Percentiles rank a stretch among this genome's conserved stretches.
phyloP scores from a whole-genome alignment of 2,329 filamentous ascomycete species.

The Colletotrichum sansevieriae region DNA sequence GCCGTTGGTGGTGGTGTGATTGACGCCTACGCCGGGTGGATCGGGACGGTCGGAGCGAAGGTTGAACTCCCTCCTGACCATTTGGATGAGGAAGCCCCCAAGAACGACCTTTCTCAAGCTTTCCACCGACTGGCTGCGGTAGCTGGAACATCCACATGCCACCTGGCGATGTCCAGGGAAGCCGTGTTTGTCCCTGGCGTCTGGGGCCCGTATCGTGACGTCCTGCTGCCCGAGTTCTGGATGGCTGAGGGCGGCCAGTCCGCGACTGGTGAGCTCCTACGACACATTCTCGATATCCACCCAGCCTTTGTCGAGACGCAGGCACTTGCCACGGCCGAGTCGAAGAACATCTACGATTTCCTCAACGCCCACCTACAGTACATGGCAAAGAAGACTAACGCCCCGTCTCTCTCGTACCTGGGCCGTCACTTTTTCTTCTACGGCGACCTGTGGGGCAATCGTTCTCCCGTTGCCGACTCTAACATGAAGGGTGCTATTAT shows the following conservation, averaged over 20 bases:
- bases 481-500: constrained; percentile 93
- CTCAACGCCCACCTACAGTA: constrained; percentile 88
- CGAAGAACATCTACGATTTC: constrained; percentile 94
- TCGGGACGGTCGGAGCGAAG: constrained; percentile 98
- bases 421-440: constrained; percentile 98
- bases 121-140: constrained; percentile 94
- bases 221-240: constrained; percentile 92
- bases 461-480: constrained; percentile 91
- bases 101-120: constrained; percentile 91
- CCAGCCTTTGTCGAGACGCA: constrained; percentile 86
- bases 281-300: constrained; percentile 95
- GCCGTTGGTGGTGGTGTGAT: constrained; percentile 97
- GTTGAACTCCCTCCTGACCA: constrained; percentile 72
- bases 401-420: constrained; percentile 85
- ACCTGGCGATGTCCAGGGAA: constrained; percentile 93
- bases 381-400: constrained; percentile 75
- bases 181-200: constrained; percentile 95
- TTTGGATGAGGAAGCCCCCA: constrained; percentile 74
- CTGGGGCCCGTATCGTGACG: constrained; percentile 97
- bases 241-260: constrained; percentile 98
- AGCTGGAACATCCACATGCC: constrained; percentile 96
- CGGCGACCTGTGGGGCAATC: constrained; percentile 96
- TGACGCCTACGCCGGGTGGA: constrained; percentile 98
- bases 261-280: constrained; percentile 93
- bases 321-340: constrained; percentile 83